phyloP scores from a whole-genome alignment of 768 basidiomycete species.

The Mycena albidolilacea region DNA sequence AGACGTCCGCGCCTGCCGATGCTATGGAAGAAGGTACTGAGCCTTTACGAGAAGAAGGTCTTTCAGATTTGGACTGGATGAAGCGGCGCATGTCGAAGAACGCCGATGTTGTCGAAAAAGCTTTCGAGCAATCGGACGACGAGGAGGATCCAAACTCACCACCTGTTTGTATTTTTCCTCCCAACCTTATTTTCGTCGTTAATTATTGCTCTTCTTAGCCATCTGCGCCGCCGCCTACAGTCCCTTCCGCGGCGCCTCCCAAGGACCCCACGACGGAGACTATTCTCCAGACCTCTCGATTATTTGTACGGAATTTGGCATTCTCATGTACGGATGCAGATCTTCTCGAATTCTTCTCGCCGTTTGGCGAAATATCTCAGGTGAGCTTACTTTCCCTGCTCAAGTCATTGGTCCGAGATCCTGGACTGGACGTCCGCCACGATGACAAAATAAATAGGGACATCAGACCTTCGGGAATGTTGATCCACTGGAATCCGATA shows the following conservation, averaged over 20 bases:
- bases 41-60: conserved; percentile 49
- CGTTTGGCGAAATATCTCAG: conserved; percentile 84
- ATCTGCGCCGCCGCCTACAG: conserved; percentile 27
- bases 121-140: conserved; percentile 75
- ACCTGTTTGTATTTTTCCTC: conserved; percentile 25
- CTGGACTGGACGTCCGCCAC: conserved; percentile 5
- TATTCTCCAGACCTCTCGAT: conserved; percentile 80
- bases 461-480: conserved; percentile 76
- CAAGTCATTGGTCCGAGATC: background rate
- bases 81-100: conserved; percentile 70
- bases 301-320: conserved; percentile 96
- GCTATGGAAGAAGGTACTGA: conserved; percentile 43
- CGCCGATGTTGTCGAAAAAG: conserved; percentile 61
- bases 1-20: conserved; percentile 31
- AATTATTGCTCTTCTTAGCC: conserved; percentile 6
- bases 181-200: conserved; percentile 11
- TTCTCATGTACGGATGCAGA: conserved; percentile 87
- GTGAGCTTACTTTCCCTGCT: conserved; percentile 58
- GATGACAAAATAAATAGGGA: conserved; percentile 72
- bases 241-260: conserved; percentile 40
- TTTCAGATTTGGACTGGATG: conserved; percentile 87
- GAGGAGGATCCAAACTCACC: conserved; percentile 51
- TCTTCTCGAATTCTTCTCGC: conserved; percentile 71
- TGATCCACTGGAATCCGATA: conserved; percentile 77
- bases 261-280: conserved; percentile 62